Percentiles rank a stretch among this genome's conserved stretches.
phyloP scores from a whole-genome alignment of 2,329 filamentous ascomycete species.

The Cryoendolithus antarcticus region DNA sequence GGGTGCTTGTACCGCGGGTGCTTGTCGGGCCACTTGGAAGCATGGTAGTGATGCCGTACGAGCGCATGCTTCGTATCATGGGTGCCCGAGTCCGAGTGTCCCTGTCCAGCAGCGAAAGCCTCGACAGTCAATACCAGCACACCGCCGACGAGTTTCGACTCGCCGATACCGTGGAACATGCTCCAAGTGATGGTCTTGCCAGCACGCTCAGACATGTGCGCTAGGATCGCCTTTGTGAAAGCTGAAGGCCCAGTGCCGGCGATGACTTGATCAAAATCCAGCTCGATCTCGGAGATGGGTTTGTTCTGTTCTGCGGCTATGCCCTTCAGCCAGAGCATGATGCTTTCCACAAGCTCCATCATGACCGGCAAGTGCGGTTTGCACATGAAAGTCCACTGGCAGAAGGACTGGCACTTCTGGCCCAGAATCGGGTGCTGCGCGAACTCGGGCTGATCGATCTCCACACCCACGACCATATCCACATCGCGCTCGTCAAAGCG shows the following conservation, averaged over 20 bases:
- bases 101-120: constrained; percentile 60
- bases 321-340: constrained; percentile 52
- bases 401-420: constrained; percentile 57
- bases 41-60: constrained; percentile 64
- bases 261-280: constrained; percentile 62
- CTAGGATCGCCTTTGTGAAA: constrained; percentile 53
- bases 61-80: constrained; percentile 55
- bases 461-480: constrained; percentile 58
- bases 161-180: constrained; percentile 50
- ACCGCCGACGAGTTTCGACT: constrained; percentile 52
- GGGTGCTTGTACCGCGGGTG: constrained; percentile 57
- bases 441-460: constrained; percentile 58
- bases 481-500: constrained; percentile 52
- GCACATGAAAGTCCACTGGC: constrained; percentile 64
- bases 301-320: constrained; percentile 48
- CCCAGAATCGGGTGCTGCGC: constrained; percentile 53
- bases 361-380: constrained; percentile 58
- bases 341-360: constrained; percentile 55
- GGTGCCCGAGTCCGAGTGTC: constrained; percentile 60
- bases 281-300: constrained; percentile 46
- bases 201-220: constrained; percentile 45
- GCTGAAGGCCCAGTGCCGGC: constrained; percentile 58
- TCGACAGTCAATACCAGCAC: constrained; percentile 58
- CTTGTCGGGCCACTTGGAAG: constrained; percentile 55
- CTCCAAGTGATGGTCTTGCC: constrained; percentile 46